Conservation (phyloP, 2,329 filamentous ascomycete species). For the Lasiodiplodia citricola region DNA sequence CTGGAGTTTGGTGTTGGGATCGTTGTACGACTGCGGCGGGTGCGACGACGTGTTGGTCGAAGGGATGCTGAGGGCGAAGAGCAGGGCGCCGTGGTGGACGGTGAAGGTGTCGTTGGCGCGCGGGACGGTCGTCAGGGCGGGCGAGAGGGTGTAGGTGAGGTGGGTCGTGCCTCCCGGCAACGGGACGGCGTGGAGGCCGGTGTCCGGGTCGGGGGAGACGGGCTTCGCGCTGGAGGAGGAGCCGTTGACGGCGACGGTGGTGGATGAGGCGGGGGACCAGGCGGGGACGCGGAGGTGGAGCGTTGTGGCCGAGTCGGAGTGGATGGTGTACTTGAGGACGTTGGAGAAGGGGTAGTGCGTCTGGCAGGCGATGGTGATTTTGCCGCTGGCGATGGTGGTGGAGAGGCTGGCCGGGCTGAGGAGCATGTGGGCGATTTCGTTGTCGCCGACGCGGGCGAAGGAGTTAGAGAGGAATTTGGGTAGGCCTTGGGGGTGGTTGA, state of each 20-base stretch:
- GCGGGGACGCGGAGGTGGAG: slow-evolving; percentile 54
- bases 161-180: slow-evolving; percentile 42
- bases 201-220: slow-evolving; percentile 40
- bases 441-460: slow-evolving; percentile 50
- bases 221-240: slow-evolving; percentile 27
- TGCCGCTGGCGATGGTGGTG: slow-evolving; percentile 40
- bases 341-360: slow-evolving; percentile 58
- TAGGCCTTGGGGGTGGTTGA: slow-evolving; percentile 63
- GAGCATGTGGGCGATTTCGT: slow-evolving; percentile 58
- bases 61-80: slow-evolving; percentile 44
- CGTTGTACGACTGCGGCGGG: slow-evolving; percentile 31
- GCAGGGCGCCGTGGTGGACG: slow-evolving; percentile 42
- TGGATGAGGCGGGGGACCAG: slow-evolving; percentile 40
- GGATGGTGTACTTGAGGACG: slow-evolving; percentile 48
- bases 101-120: slow-evolving; percentile 47
- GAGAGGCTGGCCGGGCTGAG: slow-evolving; percentile 53
- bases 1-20: slow-evolving; percentile 19
- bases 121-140: slow-evolving; percentile 31
- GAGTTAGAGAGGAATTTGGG: slow-evolving; percentile 58
- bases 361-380: slow-evolving; percentile 51
- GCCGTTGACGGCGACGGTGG: slow-evolving; percentile 24
- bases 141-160: slow-evolving; percentile 42
- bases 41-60: slow-evolving; percentile 30
- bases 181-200: slow-evolving; percentile 46
- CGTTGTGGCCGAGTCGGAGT: slow-evolving; percentile 43